Conservation (phyloP, 2,329 filamentous ascomycete genomes). For the Exophiala sideris region DNA sequence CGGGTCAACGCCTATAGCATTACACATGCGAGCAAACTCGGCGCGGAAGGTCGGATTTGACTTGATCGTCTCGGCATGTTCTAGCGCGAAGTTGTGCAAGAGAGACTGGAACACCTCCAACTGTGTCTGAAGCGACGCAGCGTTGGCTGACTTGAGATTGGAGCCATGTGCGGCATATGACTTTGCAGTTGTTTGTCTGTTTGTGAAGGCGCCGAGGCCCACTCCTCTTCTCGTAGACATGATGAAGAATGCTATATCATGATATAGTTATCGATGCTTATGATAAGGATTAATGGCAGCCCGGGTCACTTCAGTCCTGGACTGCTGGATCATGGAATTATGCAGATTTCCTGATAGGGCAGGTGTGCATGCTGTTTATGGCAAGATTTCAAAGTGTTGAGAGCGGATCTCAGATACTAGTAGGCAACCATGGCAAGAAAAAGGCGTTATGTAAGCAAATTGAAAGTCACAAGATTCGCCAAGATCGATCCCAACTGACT, state of each 20-base stretch:
- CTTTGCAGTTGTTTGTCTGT: slow-evolving; percentile 76
- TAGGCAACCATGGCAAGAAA: not conserved
- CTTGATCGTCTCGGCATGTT: slow-evolving; percentile 92
- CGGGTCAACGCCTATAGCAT: slow-evolving; percentile 93
- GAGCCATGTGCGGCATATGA: slow-evolving; percentile 90
- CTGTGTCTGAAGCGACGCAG: slow-evolving; percentile 83
- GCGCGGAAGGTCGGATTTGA: slow-evolving; percentile 92
- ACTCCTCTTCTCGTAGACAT: slow-evolving; percentile 62
- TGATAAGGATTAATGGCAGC: too few relatives aligned
- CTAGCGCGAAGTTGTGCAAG: slow-evolving; percentile 90
- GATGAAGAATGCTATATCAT: not conserved
- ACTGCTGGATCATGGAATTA: not conserved
- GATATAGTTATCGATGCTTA: not conserved
- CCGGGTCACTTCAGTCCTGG: too few relatives aligned
- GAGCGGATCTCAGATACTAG: not conserved
- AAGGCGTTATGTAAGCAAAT: too few relatives aligned
- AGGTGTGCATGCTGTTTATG: not conserved
- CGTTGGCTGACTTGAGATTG: slow-evolving; percentile 77
- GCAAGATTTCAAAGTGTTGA: not conserved
- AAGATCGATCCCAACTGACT: slow-evolving; percentile 2
- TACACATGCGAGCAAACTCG: slow-evolving; percentile 97
- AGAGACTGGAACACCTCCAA: slow-evolving; percentile 94
- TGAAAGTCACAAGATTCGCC: not conserved
- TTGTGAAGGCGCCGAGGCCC: slow-evolving; percentile 85
- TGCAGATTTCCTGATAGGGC: not conserved